Evolutionary conservation across 2,329 filamentous ascomycete species (phyloP).

Genomic region (Westerdykella sp.): DNA sequence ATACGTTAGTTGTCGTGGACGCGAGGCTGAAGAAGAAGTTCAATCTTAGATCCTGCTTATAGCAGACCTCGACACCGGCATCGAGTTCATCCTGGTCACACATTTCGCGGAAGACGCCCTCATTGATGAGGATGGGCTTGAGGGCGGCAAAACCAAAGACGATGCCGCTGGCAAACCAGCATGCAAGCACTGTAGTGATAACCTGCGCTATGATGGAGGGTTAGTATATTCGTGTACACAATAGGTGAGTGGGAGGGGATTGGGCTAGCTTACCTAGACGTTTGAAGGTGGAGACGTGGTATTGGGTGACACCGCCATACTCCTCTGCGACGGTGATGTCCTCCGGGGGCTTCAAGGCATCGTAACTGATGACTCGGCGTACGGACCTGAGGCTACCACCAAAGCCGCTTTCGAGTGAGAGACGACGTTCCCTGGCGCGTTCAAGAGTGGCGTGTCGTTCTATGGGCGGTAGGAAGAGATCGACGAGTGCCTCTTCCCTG

Average conservation of each 20-base stretch:
- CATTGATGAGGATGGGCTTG: conserved; percentile 36
- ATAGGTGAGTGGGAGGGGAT: not conserved
- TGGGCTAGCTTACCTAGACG: conserved; percentile 25
- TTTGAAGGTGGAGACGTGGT: conserved; percentile 41
- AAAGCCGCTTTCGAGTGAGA: conserved; percentile 25
- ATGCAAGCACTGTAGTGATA: conserved; percentile 30
- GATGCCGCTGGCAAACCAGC: conserved; percentile 38
- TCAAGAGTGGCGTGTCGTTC: conserved; percentile 27
- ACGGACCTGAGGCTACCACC: conserved; percentile 26
- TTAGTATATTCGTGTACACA: conserved; percentile 6
- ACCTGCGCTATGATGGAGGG: conserved; percentile 26
- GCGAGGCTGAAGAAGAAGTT: conserved; percentile 36
- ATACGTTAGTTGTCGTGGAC: conserved; percentile 36
- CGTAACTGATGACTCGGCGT: conserved; percentile 43
- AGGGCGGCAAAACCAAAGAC: conserved; percentile 38
- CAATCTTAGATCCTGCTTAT: conserved; percentile 35
- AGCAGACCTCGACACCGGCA: conserved; percentile 31
- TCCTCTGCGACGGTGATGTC: conserved; percentile 31
- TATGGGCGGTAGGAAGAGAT: conserved; percentile 31
- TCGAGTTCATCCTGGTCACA: conserved; percentile 33
- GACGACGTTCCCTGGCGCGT: conserved; percentile 19
- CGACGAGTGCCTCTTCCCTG: conserved; percentile 37
- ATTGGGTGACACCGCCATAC: conserved; percentile 43
- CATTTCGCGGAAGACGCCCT: conserved; percentile 34
- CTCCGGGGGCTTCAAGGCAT: conserved; percentile 41